Base-by-base conservation (phyloP, 2,329 filamentous ascomycete species). In the Alternaria ventricosa region DNA sequence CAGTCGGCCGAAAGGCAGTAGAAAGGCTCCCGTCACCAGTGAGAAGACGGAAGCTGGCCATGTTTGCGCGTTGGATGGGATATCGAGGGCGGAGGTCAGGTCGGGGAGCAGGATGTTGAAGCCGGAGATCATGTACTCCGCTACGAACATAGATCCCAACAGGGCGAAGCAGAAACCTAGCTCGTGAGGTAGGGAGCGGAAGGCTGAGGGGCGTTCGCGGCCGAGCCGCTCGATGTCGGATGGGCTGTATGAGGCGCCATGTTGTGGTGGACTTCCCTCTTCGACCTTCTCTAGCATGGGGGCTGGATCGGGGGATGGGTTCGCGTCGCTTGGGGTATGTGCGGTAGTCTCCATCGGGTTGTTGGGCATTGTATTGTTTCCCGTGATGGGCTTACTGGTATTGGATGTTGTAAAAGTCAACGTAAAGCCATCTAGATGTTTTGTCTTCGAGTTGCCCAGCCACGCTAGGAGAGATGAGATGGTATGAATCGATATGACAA, bases 121-220 rank as follows among this genome's bases (percentile, higher is more conserved):
- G 30, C 93, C 93, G 50, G 89, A 91, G 55, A 95, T 87, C 74
- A 90, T 91, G 79, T 90, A 94, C 80, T 94, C 92, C 47, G 86
- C 84, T 71, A 90, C 83, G 64, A 90, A 85, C 80, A 90, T 89
- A 49, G 88, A 89, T 65, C 87, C 85, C 12, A 89, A 79, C 20
- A 91, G 82, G 0, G 87, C 87, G 68, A 87, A 86, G 72, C 88
- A 85, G 72, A 92, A 92, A 22, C 85, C 84, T 5, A 88, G 64
- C 71, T 92, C 90, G n/a, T 85, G 78, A 78, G 84, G 83, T 51
- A 80, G 74, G 3, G 82, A 84, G 10, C 77, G 75, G 73, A 92
- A 90, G 43, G 81, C 80, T 5, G 83, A 80, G 2, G 90, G 90
- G 5, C 90, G 83, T 71, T 89, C 83, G 58, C 89, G 84, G 50